Base-by-base conservation (phyloP, 2,329 filamentous ascomycete species). In the Apiospora hydei region DNA sequence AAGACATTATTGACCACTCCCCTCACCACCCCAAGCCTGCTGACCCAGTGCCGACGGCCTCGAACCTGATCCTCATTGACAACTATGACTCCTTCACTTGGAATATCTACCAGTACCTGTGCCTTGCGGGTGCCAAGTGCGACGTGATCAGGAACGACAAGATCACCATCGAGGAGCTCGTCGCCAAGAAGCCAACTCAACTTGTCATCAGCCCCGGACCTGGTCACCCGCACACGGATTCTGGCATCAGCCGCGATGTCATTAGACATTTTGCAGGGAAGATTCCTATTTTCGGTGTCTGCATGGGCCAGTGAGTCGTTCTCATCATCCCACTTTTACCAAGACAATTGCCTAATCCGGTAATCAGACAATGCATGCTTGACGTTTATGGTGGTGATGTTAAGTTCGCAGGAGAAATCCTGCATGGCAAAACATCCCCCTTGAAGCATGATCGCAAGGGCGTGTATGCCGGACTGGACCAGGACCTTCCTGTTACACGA, bases 41-140 rank as follows among this genome's bases (percentile, higher is more conserved):
- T 43, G 86, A 91, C 70, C 91, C 91, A 47, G 87, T 98, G 70
- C 82, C 92, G 34, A 95, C 91, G 69, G 96, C 96, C 38, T 93
- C 93, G 72, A 98, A 98, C 83, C 88, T 99, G 72, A 89, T 99
- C 74, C 88, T 99, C 75, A 98, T 99, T 79, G 96, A 99, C 87
- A 99, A 99, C 84, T 99, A 98, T 83, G 96, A 99, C 83, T 98
- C 96, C 4, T 99, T 99, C 83, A 98, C 96, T 72, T 99, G 95
- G 94, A 99, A 99, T 80, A 94, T 99, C 72, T 99, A 98, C 83
- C 97, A 99, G 83, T 99, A 99, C 80, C 90, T 99, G 1, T 93
- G 96, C 8, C 91, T 99, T n/a, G 96, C 98, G 82, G 96, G 96
- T 44, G 96, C 97, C 41, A 93, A 87, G 0, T 96, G 98, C 69